Evolutionary conservation across 768 basidiomycete species (phyloP).

Genomic region (Lanmaoa rubissima): DNA sequence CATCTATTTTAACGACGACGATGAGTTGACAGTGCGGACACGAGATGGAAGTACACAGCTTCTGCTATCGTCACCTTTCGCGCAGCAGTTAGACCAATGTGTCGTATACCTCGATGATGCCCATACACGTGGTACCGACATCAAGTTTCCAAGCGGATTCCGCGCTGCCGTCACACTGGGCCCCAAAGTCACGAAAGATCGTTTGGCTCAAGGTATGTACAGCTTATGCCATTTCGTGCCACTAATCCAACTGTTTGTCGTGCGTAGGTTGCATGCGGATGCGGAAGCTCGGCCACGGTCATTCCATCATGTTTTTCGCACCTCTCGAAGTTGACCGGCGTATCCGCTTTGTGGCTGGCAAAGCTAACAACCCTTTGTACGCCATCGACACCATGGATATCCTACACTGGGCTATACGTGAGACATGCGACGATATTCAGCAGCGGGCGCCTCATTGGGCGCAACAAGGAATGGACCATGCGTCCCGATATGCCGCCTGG

Average conservation of each 20-base stretch:
- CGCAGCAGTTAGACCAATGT: conserved; percentile 35
- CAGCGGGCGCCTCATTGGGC: conserved; percentile 42
- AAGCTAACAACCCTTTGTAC: conserved; percentile 6
- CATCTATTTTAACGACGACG: conserved; percentile 33
- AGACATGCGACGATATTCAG: conserved; percentile 44
- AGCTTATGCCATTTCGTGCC: neutral
- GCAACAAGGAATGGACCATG: conserved; percentile 34
- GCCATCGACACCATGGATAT: conserved; percentile 31
- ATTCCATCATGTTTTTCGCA: conserved; percentile 49
- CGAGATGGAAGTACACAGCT: conserved; percentile 30
- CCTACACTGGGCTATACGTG: conserved; percentile 43
- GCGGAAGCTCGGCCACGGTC: conserved; percentile 46
- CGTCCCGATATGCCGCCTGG: conserved; percentile 19
- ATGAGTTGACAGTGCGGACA: conserved; percentile 34
- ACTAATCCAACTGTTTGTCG: neutral
- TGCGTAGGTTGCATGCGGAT: conserved; percentile 51
- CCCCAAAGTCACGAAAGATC: conserved; percentile 38
- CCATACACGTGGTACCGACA: conserved; percentile 40
- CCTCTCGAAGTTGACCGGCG: conserved; percentile 39
- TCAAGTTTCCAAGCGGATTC: conserved; percentile 34
- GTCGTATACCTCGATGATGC: conserved; percentile 40
- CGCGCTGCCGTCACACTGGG: conserved; percentile 40
- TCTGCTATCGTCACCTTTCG: conserved; percentile 33
- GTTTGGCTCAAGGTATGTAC: conserved; percentile 34
- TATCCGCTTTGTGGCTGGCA: conserved; percentile 32